Base-by-base conservation (phyloP, 768 basidiomycete species). In the Rhodotorula paludigena region DNA sequence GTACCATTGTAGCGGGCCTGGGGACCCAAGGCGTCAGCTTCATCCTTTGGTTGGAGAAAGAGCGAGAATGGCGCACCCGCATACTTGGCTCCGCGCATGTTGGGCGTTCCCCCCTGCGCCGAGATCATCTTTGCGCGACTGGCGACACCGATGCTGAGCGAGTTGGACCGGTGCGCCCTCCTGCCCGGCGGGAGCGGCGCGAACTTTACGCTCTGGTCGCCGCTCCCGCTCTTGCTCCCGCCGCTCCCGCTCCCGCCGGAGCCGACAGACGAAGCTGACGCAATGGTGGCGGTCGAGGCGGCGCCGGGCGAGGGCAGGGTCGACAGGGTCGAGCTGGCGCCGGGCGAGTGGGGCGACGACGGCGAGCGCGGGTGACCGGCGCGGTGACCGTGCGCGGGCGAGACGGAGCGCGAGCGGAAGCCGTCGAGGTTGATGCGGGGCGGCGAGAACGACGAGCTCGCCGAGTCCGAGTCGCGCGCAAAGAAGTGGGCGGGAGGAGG, bases 1-100 rank as follows among this genome's bases (percentile, higher is more conserved):
- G 59, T 72, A 65, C 71, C 71, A 72, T 20, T 58, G 55, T 28
- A 64, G 55, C 45, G 68, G 68, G 28, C 68, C 67, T 68, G 47
- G 28, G 11, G 21, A n/a, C 8, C 12, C 28, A 8, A 25, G 20
- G n/a, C 9, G 7, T 35, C 38, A 3, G 28, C 15, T 39, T 33
- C 21, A 45, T 21, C n/a, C 10, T 14, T 44, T 3, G 4, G 14
- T 18, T 18, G 20, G 23, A 60, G 48, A 25, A 1, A 25, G 30
- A 36, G 30, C n/a, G 35, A 49, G 45, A 5, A 10, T 9, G 35
- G 47, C 68, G 42, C 18, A 71, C 69, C 70, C 6, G 70, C 70
- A 39, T 71, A 64, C 10, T 55, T n/a, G 11, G 62, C 64, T 21
- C 63, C 51, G 11, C 63, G 35, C 2, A 58, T 38, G 38, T 61